These are phyloP conservation scores for Trichoderma citrinoviride DNA, from an alignment of 2,329 filamentous ascomycete genomes.

Conservation along the genomic window DNA sequence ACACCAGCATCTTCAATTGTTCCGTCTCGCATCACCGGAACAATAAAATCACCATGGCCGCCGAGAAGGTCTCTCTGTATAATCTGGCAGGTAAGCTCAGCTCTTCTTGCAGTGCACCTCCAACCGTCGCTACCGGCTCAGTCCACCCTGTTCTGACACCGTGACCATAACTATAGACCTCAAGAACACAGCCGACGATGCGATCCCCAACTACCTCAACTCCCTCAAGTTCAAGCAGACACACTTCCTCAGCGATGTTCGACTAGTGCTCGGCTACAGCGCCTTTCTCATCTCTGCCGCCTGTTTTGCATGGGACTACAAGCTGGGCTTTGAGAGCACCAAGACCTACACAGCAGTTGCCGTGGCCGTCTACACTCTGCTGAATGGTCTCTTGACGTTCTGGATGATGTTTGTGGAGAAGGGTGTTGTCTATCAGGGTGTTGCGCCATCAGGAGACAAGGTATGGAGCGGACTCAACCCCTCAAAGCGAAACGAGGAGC, in stretches of 20 bases:
- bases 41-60: slow-evolving; percentile 32
- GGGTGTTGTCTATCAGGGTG: slow-evolving; percentile 76
- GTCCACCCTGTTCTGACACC: background rate
- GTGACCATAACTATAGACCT: slow-evolving; percentile 65
- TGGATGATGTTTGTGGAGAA: slow-evolving; percentile 87
- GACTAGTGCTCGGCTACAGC: slow-evolving; percentile 76
- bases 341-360: slow-evolving; percentile 78
- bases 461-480: slow-evolving; percentile 40
- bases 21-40: background rate
- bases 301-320: slow-evolving; percentile 90
- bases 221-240: slow-evolving; percentile 81
- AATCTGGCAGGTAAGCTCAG: slow-evolving; percentile 59
- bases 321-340: slow-evolving; percentile 81
- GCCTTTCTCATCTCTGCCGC: slow-evolving; percentile 77
- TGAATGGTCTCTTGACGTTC: slow-evolving; percentile 75
- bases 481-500: background rate
- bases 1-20: background rate
- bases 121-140: background rate
- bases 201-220: slow-evolving; percentile 89
- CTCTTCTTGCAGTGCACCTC: background rate
- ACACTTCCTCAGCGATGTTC: slow-evolving; percentile 76
- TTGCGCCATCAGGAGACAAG: slow-evolving; percentile 62
- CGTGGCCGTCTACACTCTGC: slow-evolving; percentile 71
- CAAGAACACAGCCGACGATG: slow-evolving; percentile 95
- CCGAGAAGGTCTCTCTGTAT: slow-evolving; percentile 63